phyloP scores from a whole-genome alignment of 805 yeast species.

The Lachancea sp. region DNA sequence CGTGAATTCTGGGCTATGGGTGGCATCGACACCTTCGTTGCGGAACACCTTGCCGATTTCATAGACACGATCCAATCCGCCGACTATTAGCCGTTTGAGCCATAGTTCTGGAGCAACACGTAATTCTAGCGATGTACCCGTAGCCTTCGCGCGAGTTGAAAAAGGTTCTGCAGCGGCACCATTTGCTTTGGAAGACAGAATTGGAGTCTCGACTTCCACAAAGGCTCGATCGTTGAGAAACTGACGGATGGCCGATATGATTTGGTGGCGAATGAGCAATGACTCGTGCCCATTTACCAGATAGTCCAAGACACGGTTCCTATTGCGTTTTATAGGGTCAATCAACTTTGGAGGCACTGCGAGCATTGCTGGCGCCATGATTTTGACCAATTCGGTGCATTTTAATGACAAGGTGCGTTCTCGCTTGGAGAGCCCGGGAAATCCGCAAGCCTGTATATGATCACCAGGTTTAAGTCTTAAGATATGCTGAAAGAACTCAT shows the following conservation, averaged over 20 bases:
- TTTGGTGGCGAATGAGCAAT: constrained; percentile 45
- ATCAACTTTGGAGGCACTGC: constrained; percentile 61
- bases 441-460: constrained; percentile 56
- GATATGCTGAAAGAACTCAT: constrained; percentile 11
- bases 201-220: constrained; percentile 85
- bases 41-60: constrained; percentile 84
- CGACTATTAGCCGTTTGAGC: constrained; percentile 75
- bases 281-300: constrained; percentile 49
- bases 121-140: constrained; percentile 43
- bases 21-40: constrained; percentile 87
- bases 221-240: constrained; percentile 54
- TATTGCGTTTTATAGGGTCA: constrained; percentile 51
- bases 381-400: constrained; percentile 40
- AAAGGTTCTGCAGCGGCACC: constrained; percentile 96
- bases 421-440: constrained; percentile 66
- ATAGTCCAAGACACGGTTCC: constrained; percentile 69
- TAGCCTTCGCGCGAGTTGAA: constrained; percentile 40
- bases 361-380: constrained; percentile 64
- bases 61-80: constrained; percentile 81
- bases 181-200: constrained; percentile 61
- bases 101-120: constrained; percentile 95
- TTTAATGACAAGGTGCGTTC: constrained; percentile 70
- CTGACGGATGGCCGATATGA: constrained; percentile 49
- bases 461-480: constrained; percentile 61
- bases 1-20: constrained; percentile 93